These are phyloP conservation scores for Knoxia roxburghii DNA, from an alignment of 257 asterid species.

Conservation along the genomic window DNA sequence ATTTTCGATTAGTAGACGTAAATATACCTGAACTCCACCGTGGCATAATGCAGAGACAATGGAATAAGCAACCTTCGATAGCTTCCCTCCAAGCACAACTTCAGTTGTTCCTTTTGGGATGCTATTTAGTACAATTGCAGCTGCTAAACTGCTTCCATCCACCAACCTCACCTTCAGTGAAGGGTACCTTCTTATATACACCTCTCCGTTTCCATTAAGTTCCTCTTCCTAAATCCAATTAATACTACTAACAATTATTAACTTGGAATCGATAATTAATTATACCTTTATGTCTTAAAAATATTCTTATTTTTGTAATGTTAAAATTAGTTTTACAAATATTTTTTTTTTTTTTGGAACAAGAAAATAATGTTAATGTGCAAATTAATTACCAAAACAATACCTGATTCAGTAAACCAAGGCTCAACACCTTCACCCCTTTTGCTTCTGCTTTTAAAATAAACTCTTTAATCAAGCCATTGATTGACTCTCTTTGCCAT, in stretches of 20 bases:
- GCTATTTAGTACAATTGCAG: conserved; percentile 29
- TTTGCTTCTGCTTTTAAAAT: conserved; percentile 53
- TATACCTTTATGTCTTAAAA: too few relatives aligned
- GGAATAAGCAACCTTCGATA: conserved; percentile 27
- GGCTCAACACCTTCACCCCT: conserved; percentile 60
- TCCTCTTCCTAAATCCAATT: conserved; percentile 18
- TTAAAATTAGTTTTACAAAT: too few relatives aligned
- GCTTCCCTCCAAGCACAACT: conserved; percentile 21
- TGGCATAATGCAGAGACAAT: conserved; percentile 22
- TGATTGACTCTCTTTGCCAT: conserved; percentile 52
- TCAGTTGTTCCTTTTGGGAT: conserved; percentile 32
- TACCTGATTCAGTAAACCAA: conserved; percentile 78
- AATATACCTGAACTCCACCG: conserved; percentile 25
- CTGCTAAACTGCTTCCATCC: conserved; percentile 41
- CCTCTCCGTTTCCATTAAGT: conserved; percentile 26
- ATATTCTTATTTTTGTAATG: too few relatives aligned
- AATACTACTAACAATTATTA: background rate
- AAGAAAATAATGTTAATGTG: too few relatives aligned
- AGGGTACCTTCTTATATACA: conserved; percentile 26
- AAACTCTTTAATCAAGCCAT: conserved; percentile 58
- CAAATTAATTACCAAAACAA: background rate
- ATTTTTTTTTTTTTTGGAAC: too few relatives aligned
- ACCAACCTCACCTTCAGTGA: conserved; percentile 27
- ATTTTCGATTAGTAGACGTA: too few relatives aligned
- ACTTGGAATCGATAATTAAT: too few relatives aligned